phyloP scores from a whole-genome alignment of 257 asterid species.

The Nyctanthes arbortristis region DNA sequence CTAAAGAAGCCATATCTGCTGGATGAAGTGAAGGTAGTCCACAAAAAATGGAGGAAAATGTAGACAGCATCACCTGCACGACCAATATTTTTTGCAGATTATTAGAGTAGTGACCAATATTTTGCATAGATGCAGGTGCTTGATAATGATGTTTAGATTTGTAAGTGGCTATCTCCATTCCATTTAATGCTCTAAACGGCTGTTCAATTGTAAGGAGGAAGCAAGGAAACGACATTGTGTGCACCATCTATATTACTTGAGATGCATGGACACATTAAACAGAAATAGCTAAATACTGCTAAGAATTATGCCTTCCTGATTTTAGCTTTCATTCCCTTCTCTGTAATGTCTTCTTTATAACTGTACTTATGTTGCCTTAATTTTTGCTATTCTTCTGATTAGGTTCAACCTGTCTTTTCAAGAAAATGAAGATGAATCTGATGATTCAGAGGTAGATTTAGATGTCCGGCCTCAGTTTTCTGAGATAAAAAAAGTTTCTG shows the following conservation, averaged over 20 bases:
- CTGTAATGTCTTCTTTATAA: too few relatives aligned
- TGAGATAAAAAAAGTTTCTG: slow-evolving; percentile 61
- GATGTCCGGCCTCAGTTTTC: slow-evolving; percentile 74
- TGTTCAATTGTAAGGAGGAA: background rate
- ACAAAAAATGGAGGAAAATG: background rate
- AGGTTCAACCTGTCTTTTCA: slow-evolving; percentile 74
- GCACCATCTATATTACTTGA: background rate
- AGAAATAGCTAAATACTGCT: background rate
- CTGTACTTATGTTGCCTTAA: background rate
- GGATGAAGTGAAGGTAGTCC: background rate
- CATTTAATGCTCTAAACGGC: background rate
- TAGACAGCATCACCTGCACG: too few relatives aligned
- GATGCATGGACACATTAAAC: background rate
- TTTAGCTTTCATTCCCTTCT: too few relatives aligned
- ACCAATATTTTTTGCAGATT: background rate
- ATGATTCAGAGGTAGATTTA: slow-evolving; percentile 47
- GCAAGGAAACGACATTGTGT: background rate
- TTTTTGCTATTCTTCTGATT: slow-evolving; percentile 11
- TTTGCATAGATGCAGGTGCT: background rate
- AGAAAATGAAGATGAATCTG: slow-evolving; percentile 51
- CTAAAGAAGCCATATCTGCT: background rate
- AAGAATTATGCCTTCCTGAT: background rate
- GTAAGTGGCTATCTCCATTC: background rate
- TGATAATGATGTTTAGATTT: background rate
- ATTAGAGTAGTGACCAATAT: background rate